A percentile compares a stretch with the other conserved stretches of the same genome.
These are phyloP conservation scores for Cystobasidium pallidum DNA, from an alignment of 1,284 basidiomycete genomes.

Conservation along the genomic window DNA sequence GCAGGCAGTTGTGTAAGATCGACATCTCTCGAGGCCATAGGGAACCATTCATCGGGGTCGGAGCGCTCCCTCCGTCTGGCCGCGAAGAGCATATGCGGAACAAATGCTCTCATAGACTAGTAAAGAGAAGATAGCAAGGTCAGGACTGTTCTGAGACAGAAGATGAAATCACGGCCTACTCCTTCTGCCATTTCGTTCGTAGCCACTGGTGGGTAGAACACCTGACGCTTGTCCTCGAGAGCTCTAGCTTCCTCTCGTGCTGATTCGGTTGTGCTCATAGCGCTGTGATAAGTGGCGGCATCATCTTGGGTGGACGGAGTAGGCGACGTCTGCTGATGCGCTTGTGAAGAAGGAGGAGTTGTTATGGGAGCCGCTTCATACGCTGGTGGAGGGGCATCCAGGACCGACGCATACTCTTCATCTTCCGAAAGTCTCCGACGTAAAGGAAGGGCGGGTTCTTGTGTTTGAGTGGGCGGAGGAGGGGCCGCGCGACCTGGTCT, in stretches of 20 bases:
- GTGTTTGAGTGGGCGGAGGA: background rate
- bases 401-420: slow-evolving; percentile 2
- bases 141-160: background rate
- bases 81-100: slow-evolving; percentile 43
- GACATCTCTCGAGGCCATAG: slow-evolving; percentile 34
- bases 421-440: slow-evolving; percentile 11
- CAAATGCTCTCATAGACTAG: slow-evolving; percentile 37
- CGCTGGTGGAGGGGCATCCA: slow-evolving; percentile 29
- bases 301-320: background rate
- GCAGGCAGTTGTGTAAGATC: slow-evolving; percentile 22
- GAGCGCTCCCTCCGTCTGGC: slow-evolving; percentile 19
- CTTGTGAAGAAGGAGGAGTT: background rate
- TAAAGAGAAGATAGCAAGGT: background rate
- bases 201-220: slow-evolving; percentile 37
- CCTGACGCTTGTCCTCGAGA: slow-evolving; percentile 29
- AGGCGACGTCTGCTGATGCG: background rate
- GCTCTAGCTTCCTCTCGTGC: slow-evolving; percentile 19
- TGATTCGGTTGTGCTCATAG: background rate
- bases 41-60: slow-evolving; percentile 32
- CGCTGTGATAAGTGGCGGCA: slow-evolving; percentile 3
- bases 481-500: slow-evolving; percentile 3
- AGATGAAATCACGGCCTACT: background rate
- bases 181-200: slow-evolving; percentile 40
- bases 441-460: background rate
- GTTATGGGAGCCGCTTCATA: slow-evolving; percentile 13